Evolutionary conservation across 371 early-diverging fungal species (phyloP).

Genomic region (Funneliformis caledonium): DNA sequence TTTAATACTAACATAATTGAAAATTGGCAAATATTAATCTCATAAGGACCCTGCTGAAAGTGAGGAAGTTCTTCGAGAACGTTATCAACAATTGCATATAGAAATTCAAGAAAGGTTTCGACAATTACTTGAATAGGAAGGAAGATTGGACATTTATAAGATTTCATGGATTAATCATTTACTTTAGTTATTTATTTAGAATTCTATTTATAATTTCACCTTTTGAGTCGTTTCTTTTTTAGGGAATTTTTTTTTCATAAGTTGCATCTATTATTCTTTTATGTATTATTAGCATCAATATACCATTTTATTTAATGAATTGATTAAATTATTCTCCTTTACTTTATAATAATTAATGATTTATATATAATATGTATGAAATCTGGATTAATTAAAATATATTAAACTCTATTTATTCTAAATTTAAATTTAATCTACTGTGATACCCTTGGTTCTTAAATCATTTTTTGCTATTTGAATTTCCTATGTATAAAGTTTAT

Average conservation of each 20-base stretch:
- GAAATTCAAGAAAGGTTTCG: conserved; percentile 98
- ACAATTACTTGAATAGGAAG: conserved; percentile 64
- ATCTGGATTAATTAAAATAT: conserved; percentile 41
- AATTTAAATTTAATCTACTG: conserved; percentile 25
- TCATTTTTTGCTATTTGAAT: conserved; percentile 31
- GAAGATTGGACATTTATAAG: background rate
- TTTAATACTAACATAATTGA: background rate
- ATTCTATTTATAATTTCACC: background rate
- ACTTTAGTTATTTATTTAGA: background rate
- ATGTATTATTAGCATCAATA: background rate
- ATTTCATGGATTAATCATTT: background rate
- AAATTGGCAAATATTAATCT: background rate
- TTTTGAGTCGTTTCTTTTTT: background rate
- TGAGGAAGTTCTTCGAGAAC: conserved; percentile 80
- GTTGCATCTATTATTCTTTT: background rate
- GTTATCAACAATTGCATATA: conserved; percentile 85
- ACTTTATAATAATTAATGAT: background rate
- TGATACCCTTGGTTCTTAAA: conserved; percentile 20
- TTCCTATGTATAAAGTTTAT: background rate
- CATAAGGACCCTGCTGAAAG: conserved; percentile 92
- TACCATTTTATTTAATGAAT: background rate
- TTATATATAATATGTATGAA: background rate
- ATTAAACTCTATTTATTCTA: conserved; percentile 21
- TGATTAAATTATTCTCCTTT: background rate
- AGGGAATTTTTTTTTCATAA: background rate